A percentile compares a stretch with the other conserved stretches of the same genome.
Conservation (phyloP, 192 early-diverging fungal species). For the Coemansia sp. region DNA sequence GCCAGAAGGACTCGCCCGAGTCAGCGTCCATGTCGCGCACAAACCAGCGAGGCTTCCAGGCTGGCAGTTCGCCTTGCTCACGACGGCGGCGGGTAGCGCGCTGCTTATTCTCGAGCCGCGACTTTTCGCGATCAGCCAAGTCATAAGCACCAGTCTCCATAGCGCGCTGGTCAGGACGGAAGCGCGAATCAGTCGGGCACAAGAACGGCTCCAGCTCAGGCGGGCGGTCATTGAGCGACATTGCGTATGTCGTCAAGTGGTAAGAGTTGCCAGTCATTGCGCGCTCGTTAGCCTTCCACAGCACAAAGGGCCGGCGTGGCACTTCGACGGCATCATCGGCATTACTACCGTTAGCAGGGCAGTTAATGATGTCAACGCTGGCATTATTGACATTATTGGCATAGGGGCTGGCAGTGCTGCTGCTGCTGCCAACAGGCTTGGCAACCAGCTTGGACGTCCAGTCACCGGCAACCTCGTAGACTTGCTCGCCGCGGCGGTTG, state of each 20-base stretch:
- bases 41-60: conserved; percentile 82
- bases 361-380: conserved; percentile 20
- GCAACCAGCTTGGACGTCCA: conserved; percentile 72
- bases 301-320: conserved; percentile 55
- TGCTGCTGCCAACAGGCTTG: conserved; percentile 18
- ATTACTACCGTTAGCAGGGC: conserved; percentile 19
- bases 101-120: conserved; percentile 75
- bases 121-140: conserved; percentile 72
- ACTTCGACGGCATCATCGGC: conserved; percentile 38
- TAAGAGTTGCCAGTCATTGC: conserved; percentile 62
- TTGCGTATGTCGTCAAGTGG: conserved; percentile 76
- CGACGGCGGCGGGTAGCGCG: conserved; percentile 61
- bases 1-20: conserved; percentile 68
- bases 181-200: conserved; percentile 80
- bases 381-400: background rate
- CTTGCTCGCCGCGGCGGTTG: conserved; percentile 53
- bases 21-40: conserved; percentile 64
- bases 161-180: conserved; percentile 82
- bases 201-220: conserved; percentile 60
- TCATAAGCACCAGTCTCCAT: conserved; percentile 86
- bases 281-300: conserved; percentile 66
- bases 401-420: background rate
- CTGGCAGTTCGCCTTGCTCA: conserved; percentile 59
- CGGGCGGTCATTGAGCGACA: conserved; percentile 74
- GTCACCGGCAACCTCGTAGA: conserved; percentile 68